Evolutionary conservation across 2,329 filamentous ascomycete species (phyloP), one percentile per base, ranked within the genome.

Genomic region (Diaporthe helianthi): DNA sequence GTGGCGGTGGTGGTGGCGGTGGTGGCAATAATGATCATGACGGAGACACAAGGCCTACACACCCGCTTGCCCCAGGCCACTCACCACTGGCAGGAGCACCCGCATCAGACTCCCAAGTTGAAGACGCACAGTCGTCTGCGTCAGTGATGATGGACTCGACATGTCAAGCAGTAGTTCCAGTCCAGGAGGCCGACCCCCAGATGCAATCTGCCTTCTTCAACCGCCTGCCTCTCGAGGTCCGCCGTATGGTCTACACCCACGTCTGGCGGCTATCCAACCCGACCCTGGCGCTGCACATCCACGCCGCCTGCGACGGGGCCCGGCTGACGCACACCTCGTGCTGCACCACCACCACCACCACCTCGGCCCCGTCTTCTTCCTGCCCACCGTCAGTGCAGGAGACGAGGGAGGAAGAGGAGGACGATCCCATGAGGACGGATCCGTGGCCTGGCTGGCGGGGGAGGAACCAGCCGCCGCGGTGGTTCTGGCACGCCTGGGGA

Each of bases 401-500:
- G 26, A 31, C 26, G 10, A 7, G 15, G 12, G 58, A 47, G 19
- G 26, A 26, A 17, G 69, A 71, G 15, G 67, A 71, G 13, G 67
- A 47, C 41, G 69, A 71, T 52, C 71, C 66, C 15, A 71, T 68
- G 61, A 52, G 22, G 55, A 68, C 55, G 47, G 66, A 66, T n/a
- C 69, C 68, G n/a, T 71, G 69, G 69, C 69, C 67, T 17, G 67
- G 65, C 4, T 71, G 69, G 69, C 26, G 51, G 9, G 60, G 65
- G 10, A 44, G 19, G 33, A 68, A 61, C 29, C 68, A 71, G 58
- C 69, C 73, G 15, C 71, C 72, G 46, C 68, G 69, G 61, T 76
- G 73, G 74, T 76, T 74, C 69, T 74, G 73, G 71, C 69, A 71
- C 6, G 73, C 74, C 1, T 75, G 73, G 73, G 63, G 73, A 1